Percentiles rank a stretch among this genome's conserved stretches.
phyloP scores from a whole-genome alignment of 305 asterid species.

The Lippia alba region DNA sequence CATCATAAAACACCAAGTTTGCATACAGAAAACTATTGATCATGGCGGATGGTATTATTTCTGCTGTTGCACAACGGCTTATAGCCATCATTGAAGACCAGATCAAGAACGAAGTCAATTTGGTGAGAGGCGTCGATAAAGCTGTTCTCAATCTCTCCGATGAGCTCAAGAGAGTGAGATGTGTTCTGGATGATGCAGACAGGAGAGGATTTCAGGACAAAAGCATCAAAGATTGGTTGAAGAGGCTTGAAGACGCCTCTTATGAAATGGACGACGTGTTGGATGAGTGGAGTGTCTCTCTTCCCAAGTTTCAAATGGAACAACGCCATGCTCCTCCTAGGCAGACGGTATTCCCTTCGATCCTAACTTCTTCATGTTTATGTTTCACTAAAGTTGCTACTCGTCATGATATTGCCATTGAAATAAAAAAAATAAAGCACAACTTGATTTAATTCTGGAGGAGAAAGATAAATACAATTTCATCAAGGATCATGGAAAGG shows the following conservation, averaged over 20 bases:
- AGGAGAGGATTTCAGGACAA: constrained; percentile 14
- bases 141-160: neutral
- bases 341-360: neutral
- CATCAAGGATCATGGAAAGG: neutral
- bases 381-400: no score
- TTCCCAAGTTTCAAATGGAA: neutral
- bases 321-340: neutral
- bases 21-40: no score
- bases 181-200: constrained; percentile 24
- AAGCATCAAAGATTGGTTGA: constrained; percentile 17
- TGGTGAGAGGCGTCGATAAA: constrained; percentile 25
- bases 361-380: no score
- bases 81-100: neutral
- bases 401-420: no score
- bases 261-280: constrained; percentile 5
- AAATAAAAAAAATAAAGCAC: neutral
- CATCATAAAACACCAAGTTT: no score
- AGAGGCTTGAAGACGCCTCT: no score
- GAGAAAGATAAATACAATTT: neutral
- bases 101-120: neutral
- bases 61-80: neutral
- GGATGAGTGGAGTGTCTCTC: constrained; percentile 33
- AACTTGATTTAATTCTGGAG: neutral
- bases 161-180: neutral
- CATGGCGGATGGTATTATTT: constrained; percentile 27